phyloP scores from a whole-genome alignment of 164 flowering plant genomes.

The Umbilicus rupestris region DNA sequence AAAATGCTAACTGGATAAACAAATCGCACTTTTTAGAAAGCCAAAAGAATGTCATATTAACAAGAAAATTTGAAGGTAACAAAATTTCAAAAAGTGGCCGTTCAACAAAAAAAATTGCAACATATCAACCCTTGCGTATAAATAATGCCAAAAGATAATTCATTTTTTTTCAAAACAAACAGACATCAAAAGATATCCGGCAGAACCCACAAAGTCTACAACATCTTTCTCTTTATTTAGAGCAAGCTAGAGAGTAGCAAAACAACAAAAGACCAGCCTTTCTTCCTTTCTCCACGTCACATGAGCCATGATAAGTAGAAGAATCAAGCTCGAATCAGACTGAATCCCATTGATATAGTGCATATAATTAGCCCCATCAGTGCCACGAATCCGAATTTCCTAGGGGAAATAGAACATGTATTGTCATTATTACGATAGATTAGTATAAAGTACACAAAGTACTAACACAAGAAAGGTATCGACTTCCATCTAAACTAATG shows the following conservation, averaged over 20 bases:
- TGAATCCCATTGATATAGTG: conserved; percentile 5
- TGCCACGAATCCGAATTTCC: conserved; percentile 7
- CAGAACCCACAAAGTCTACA: neutral
- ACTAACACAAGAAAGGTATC: neutral
- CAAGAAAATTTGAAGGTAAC: no score
- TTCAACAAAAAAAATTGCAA: no score
- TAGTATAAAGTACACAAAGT: neutral
- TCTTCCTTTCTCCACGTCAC: neutral
- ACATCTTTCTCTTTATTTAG: neutral
- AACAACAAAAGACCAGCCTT: neutral
- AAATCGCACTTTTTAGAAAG: no score
- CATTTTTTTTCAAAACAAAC: neutral
- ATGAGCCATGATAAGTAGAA: neutral
- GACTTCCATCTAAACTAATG: neutral
- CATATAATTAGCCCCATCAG: conserved; percentile 5
- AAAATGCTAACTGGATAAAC: no score
- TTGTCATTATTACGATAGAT: neutral
- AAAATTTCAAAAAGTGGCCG: no score
- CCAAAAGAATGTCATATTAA: no score
- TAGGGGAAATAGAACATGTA: neutral
- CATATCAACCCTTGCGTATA: no score
- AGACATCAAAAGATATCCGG: neutral
- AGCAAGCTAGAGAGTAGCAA: neutral
- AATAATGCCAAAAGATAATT: neutral
- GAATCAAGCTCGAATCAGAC: conserved; percentile 1